These are phyloP conservation scores for Pholiota adiposa DNA, from an alignment of 1,284 basidiomycete genomes.

Conservation along the genomic window DNA sequence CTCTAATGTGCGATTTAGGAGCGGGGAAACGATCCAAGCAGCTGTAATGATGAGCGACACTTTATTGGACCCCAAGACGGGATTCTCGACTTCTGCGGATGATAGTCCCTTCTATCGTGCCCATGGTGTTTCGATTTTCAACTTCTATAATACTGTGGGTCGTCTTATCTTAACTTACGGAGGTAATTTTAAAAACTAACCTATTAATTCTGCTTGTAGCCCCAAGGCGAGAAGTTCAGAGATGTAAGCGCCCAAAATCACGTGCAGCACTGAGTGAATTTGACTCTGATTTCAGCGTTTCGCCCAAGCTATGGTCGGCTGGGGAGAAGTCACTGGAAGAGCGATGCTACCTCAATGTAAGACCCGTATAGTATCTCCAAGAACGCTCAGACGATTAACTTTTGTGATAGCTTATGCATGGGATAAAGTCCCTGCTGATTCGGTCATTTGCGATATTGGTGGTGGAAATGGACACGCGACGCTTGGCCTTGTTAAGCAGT, in stretches of 20 bases:
- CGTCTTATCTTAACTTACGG: no score
- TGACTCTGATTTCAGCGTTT: constrained; percentile 25
- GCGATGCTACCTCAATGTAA: constrained; percentile 30
- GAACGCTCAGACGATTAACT: background rate
- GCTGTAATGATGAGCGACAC: constrained; percentile 27
- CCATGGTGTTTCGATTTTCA: constrained; percentile 17
- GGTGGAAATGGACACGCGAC: constrained; percentile 47
- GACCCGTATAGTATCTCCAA: background rate
- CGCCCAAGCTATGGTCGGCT: constrained; percentile 32
- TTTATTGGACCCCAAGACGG: constrained; percentile 29
- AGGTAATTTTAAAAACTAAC: no score
- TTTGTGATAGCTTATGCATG: constrained; percentile 30
- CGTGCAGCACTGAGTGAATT: background rate
- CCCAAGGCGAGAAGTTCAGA: constrained; percentile 11
- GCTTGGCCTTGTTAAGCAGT: constrained; percentile 41
- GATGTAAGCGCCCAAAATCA: constrained; percentile 12
- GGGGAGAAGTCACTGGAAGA: constrained; percentile 30
- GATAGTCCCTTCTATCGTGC: constrained; percentile 29
- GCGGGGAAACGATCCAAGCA: constrained; percentile 26
- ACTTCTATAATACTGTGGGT: constrained; percentile 9
- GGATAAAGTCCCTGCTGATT: constrained; percentile 25
- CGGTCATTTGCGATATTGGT: constrained; percentile 38
- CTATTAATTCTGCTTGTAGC: no score
- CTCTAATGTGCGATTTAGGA: constrained; percentile 6
- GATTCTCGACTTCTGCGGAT: constrained; percentile 20